Base-by-base conservation (phyloP, 1,139 yeast species). In the Zygosaccharomyces sapae region DNA sequence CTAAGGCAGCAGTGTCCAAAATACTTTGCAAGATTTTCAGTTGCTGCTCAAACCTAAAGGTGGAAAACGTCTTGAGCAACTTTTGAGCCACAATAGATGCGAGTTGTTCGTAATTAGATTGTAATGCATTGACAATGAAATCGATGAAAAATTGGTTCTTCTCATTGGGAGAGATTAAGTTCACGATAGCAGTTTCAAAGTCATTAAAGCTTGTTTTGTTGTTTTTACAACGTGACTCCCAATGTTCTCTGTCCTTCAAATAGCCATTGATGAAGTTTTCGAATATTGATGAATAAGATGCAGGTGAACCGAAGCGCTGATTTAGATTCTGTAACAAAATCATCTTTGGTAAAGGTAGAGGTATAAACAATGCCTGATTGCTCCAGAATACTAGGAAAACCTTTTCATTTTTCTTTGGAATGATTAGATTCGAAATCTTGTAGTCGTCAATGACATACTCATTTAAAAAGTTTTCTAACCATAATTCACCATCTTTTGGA, bases 91-190 rank as follows among this genome's bases (percentile, higher is more conserved):
- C 77, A 5, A 68, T 55, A 18, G 65, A 74, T n/a, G 80, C 74
- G 27, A 83, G 67, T 35, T 76, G 79, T 46, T 78, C 75, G 53
- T 69, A 68, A 1, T 74, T 70, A 8, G 79, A 70, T 45, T 76
- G 75, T 53, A 81, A 69, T 1, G 79, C 77, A 18, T 70, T 68
- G 45, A 79, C 74, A 37, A 88, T 62, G 69, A 89, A 85, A 35
- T 77, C 76, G 36, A 83, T 73, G 48, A 85, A 89, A 47, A 69
- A 69, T 8, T 63, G 66, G 50, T 72, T 74, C 60, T 77, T 77
- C 50, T 82, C 88, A 50, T 75, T 77, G 8, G 76, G 71, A n/a
- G 86, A 76, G 18, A 86, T 78, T 49, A 84, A 63, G 10, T 73
- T 71, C 19, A 83, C 74, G 13, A 85, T 61, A 12, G 76, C 69